Percentiles rank a stretch among this genome's conserved stretches.
Evolutionary conservation across 305 asterid genomes (phyloP).

Genomic region (Fraxinus latifolia): DNA sequence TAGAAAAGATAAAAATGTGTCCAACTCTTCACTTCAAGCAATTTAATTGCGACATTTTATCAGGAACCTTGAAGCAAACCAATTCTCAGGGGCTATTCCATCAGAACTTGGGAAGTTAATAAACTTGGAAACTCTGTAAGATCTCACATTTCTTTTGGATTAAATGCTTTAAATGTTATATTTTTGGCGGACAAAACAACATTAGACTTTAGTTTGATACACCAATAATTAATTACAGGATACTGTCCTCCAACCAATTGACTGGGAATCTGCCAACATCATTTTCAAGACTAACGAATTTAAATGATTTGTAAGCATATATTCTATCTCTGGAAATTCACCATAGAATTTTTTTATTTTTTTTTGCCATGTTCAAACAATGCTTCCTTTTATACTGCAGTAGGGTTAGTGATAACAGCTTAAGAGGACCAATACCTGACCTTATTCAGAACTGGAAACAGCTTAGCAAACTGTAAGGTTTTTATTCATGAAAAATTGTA

Average conservation of each 20-base stretch:
- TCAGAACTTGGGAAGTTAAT: conserved; percentile 60
- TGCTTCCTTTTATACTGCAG: conserved; percentile 40
- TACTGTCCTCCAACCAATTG: conserved; percentile 71
- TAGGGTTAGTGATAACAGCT: conserved; percentile 71
- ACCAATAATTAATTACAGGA: conserved; percentile 46
- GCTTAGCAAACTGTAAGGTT: conserved; percentile 63
- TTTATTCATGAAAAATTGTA: conserved; percentile 9
- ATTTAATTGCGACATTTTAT: conserved; percentile 16
- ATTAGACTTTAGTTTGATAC: conserved; percentile 11
- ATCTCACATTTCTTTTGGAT: conserved; percentile 18
- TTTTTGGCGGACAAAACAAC: conserved; percentile 7
- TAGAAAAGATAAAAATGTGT: background rate
- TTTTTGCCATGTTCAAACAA: conserved; percentile 15
- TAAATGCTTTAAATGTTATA: conserved; percentile 1
- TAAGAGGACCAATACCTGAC: conserved; percentile 68
- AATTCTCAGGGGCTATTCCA: conserved; percentile 74
- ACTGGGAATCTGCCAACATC: conserved; percentile 62
- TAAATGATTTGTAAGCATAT: conserved; percentile 67
- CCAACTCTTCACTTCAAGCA: background rate
- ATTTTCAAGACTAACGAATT: conserved; percentile 52
- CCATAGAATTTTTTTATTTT: background rate
- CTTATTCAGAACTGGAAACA: conserved; percentile 76
- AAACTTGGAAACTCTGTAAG: conserved; percentile 67
- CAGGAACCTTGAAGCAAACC: conserved; percentile 90
- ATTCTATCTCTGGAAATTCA: conserved; percentile 15